Evolutionary conservation across 2,329 filamentous ascomycete species (phyloP).

Genomic region (Chrysoporthe cubensis): DNA sequence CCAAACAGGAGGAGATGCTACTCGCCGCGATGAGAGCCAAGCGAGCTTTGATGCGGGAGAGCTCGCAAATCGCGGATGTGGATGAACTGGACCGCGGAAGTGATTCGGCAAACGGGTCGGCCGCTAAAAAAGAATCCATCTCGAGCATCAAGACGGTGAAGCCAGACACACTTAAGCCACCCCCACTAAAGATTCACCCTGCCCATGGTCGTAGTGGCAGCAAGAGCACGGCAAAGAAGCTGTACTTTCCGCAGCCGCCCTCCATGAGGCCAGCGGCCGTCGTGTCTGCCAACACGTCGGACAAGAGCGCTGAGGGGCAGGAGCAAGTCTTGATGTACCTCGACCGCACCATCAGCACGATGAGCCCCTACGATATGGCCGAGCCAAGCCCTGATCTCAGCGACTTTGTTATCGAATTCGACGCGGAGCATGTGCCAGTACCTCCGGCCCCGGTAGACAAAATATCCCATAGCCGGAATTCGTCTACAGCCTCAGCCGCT

Average conservation of each 20-base stretch:
- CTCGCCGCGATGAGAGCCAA: slow-evolving; percentile 60
- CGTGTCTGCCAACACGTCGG: neutral
- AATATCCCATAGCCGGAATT: slow-evolving; percentile 24
- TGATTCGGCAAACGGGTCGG: slow-evolving; percentile 3
- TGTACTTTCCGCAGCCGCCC: slow-evolving; percentile 22
- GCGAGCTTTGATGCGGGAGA: slow-evolving; percentile 59
- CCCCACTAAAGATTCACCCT: neutral
- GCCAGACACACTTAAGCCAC: slow-evolving; percentile 10
- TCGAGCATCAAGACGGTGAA: slow-evolving; percentile 28
- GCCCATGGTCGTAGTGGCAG: slow-evolving; percentile 8
- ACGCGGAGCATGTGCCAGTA: slow-evolving; percentile 28
- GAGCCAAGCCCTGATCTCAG: slow-evolving; percentile 36
- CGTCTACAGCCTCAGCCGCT: slow-evolving; percentile 18
- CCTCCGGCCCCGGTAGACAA: slow-evolving; percentile 20
- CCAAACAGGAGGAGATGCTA: slow-evolving; percentile 61
- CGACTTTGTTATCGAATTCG: slow-evolving; percentile 35
- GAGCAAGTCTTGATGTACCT: slow-evolving; percentile 33
- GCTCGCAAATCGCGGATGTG: slow-evolving; percentile 25
- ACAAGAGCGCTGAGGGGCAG: slow-evolving; percentile 14
- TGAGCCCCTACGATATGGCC: slow-evolving; percentile 27
- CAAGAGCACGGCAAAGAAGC: neutral
- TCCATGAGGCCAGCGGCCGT: slow-evolving; percentile 2
- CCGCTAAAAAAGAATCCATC: slow-evolving; percentile 25
- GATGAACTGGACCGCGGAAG: neutral
- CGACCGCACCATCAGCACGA: slow-evolving; percentile 28